Evolutionary conservation across 352 stramenopile species (phyloP).

Genomic region (Phytophthora pistaciae): DNA sequence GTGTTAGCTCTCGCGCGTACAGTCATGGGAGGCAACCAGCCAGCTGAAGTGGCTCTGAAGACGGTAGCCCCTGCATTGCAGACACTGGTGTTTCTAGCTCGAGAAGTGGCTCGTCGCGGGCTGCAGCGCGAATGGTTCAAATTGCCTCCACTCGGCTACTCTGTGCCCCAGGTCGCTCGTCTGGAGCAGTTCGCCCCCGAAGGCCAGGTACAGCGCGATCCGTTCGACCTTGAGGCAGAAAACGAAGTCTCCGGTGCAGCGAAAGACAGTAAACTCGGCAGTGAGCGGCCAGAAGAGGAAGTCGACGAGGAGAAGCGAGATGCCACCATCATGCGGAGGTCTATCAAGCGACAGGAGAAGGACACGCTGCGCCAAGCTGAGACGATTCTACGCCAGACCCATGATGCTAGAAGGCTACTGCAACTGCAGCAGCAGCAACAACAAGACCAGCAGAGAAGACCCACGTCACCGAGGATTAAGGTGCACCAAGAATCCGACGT

Average conservation of each 20-base stretch:
- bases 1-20: conserved; percentile 16
- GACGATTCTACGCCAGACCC: conserved; percentile 37
- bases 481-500: conserved; percentile 29
- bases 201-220: conserved; percentile 17
- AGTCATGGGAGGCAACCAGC: conserved; percentile 30
- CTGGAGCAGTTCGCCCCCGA: conserved; percentile 47
- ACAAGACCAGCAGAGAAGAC: conserved; percentile 11
- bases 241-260: background rate
- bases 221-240: conserved; percentile 4
- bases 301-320: conserved; percentile 25
- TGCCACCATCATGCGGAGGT: conserved; percentile 24
- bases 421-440: conserved; percentile 9
- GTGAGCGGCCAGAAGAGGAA: conserved; percentile 11
- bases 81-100: conserved; percentile 17
- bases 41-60: conserved; percentile 32
- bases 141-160: conserved; percentile 25
- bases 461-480: conserved; percentile 6
- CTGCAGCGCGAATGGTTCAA: conserved; percentile 38
- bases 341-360: conserved; percentile 56
- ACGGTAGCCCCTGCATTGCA: conserved; percentile 30
- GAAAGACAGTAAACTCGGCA: background rate
- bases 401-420: conserved; percentile 25
- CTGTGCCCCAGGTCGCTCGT: conserved; percentile 34
- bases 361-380: conserved; percentile 63
- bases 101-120: conserved; percentile 23